These are phyloP conservation scores for Leptographium wingfieldii DNA, from an alignment of 2,329 filamentous ascomycete genomes.

Conservation along the genomic window DNA sequence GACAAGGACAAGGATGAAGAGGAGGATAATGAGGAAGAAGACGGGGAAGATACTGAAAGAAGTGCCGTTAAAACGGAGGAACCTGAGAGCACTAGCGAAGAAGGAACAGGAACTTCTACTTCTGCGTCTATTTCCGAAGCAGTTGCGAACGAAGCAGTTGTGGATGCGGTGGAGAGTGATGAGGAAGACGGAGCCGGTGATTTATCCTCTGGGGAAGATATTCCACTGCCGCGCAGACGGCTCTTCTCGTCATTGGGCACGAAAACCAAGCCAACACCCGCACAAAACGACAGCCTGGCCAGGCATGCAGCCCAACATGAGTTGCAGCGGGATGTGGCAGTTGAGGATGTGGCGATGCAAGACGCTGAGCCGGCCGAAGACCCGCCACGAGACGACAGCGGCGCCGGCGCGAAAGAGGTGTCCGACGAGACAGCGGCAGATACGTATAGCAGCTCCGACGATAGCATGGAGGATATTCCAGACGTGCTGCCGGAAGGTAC, in stretches of 20 bases:
- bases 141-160: neutral
- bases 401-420: neutral
- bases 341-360: neutral
- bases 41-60: neutral
- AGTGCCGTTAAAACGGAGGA: neutral
- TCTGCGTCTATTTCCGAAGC: neutral
- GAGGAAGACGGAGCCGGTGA: neutral
- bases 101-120: neutral
- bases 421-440: neutral
- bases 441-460: neutral
- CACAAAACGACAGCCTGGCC: neutral
- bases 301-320: neutral
- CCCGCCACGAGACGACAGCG: neutral
- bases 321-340: neutral
- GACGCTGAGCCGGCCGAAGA: neutral
- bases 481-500: neutral
- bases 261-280: neutral
- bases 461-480: constrained; percentile 1
- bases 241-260: neutral
- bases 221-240: neutral
- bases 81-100: neutral
- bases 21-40: neutral
- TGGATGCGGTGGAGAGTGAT: neutral
- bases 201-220: neutral
- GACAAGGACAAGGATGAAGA: neutral